phyloP scores from a whole-genome alignment of 306 rosid species.

The Cicer arietinum region DNA sequence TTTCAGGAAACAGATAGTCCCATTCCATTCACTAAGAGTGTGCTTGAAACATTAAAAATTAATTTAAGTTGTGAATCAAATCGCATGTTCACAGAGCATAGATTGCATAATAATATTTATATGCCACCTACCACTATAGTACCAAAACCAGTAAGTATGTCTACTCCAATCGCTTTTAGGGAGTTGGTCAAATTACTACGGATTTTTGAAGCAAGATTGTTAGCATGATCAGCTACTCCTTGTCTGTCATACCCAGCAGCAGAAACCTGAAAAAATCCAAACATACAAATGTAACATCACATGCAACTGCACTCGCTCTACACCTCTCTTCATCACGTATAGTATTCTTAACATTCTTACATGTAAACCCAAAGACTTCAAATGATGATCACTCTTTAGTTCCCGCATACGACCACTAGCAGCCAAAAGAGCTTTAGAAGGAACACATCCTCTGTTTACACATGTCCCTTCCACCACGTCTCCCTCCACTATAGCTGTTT shows the following conservation, averaged over 20 bases:
- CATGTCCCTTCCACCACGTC: constrained; percentile 98
- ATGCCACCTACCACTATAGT: constrained; percentile 70
- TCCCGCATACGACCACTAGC: constrained; percentile 99
- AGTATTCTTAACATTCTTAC: constrained; percentile 47
- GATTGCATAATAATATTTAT: background rate
- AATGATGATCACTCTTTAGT: constrained; percentile 82
- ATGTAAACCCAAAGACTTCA: constrained; percentile 92
- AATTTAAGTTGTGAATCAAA: background rate
- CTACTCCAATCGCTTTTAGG: constrained; percentile 95
- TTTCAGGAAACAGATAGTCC: constrained; percentile 20
- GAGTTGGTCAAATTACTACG: constrained; percentile 89
- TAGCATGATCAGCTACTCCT: constrained; percentile 98
- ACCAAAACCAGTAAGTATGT: constrained; percentile 90
- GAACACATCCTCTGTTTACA: constrained; percentile 98
- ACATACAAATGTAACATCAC: constrained; percentile 10
- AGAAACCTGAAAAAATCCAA: constrained; percentile 62
- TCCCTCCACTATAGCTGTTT: constrained; percentile 94
- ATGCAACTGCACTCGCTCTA: background rate
- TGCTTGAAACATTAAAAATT: constrained; percentile 1
- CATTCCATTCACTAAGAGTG: constrained; percentile 32
- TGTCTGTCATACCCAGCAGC: constrained; percentile 94
- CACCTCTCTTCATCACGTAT: background rate
- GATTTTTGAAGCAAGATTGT: constrained; percentile 93
- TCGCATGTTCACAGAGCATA: background rate
- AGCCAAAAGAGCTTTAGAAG: constrained; percentile 98